These are phyloP conservation scores for Auricularia sp. DNA, from an alignment of 768 basidiomycete genomes.

Conservation along the genomic window DNA sequence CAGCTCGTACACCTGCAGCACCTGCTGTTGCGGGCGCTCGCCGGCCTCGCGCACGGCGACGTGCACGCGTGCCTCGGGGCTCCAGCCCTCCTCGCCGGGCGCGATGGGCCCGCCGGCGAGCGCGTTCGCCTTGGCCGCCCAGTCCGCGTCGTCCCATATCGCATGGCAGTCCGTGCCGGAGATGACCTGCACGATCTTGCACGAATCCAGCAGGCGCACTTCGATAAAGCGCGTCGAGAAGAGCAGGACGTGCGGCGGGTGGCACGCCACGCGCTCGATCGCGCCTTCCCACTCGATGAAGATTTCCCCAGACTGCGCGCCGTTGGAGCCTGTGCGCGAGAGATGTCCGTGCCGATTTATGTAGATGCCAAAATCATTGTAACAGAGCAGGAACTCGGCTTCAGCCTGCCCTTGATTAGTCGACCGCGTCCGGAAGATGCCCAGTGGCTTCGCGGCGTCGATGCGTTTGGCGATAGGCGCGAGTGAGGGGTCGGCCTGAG, in stretches of 20 bases:
- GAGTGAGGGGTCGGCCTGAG: constrained; percentile 20
- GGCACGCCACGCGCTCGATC: constrained; percentile 30
- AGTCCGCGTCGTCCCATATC: constrained; percentile 25
- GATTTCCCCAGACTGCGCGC: constrained; percentile 17
- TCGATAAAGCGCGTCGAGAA: constrained; percentile 29
- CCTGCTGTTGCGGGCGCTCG: background rate
- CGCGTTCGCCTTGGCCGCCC: background rate
- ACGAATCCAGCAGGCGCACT: constrained; percentile 21
- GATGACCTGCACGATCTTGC: constrained; percentile 17
- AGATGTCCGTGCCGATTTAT: constrained; percentile 32
- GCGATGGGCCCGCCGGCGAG: background rate
- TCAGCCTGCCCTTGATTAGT: constrained; percentile 14
- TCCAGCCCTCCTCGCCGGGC: constrained; percentile 2
- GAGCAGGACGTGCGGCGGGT: constrained; percentile 27
- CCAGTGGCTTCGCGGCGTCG: constrained; percentile 27
- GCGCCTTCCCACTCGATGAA: constrained; percentile 33
- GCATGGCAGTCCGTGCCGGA: constrained; percentile 22
- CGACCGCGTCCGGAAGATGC: constrained; percentile 26
- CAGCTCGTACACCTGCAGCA: background rate
- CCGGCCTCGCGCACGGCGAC: background rate
- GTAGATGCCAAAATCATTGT: constrained; percentile 31
- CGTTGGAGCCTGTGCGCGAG: background rate
- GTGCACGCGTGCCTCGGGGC: background rate
- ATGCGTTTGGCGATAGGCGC: constrained; percentile 24
- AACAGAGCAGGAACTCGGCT: constrained; percentile 32